Evolutionary conservation across 192 early-diverging fungal species (phyloP), one percentile per base, ranked within the genome.

Genomic region (Chytriomyces sp.): DNA sequence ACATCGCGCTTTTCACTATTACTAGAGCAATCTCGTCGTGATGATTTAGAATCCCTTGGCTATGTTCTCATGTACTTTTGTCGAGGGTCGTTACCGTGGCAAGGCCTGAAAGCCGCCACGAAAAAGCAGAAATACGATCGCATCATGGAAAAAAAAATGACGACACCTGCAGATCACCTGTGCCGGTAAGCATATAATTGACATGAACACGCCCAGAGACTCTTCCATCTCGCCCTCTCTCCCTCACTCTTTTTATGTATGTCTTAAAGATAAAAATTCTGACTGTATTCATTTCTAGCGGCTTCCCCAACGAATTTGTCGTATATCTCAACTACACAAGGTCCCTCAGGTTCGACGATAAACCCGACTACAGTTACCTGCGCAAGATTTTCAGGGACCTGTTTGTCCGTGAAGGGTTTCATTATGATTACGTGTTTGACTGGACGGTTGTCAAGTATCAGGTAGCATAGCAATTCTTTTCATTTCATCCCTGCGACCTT

Each of bases 81-180:
- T 62, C 78, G 89, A 10, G 89, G 89, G 16, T 86, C 86, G 5
- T 72, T 90, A 43, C 89, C 89, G 16, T 90, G 89, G 89, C 89
- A 90, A 72, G 89, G 89, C 4, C 75, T 90, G 43, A 90, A 90
- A 61, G 89, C 89, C 1, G 86, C 88, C 5, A 90, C 87, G 9
- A 90, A 90, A 79, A 90, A 90, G 77, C 88, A 90, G 79, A 90
- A 90, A 78, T 90, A 90, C 76, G 89, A 90, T 76, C 77, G 88
- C 16, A 90, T 90, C 69, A 90, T 90, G 89, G 89, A 90, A 78
- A 90, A 90, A 85, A 90, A 90, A 75, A 90, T 90, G 89, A 90
- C 88, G 13, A 90, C 89, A 7, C 86, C 88, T 8, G 87, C 88
- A 3, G 89, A 90, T 53, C 77, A 86, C 24, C 75, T 90, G 13